Evolutionary conservation across 2,329 filamentous ascomycete genomes (phyloP).

Genomic region (Sclerotinia trifoliorum): DNA sequence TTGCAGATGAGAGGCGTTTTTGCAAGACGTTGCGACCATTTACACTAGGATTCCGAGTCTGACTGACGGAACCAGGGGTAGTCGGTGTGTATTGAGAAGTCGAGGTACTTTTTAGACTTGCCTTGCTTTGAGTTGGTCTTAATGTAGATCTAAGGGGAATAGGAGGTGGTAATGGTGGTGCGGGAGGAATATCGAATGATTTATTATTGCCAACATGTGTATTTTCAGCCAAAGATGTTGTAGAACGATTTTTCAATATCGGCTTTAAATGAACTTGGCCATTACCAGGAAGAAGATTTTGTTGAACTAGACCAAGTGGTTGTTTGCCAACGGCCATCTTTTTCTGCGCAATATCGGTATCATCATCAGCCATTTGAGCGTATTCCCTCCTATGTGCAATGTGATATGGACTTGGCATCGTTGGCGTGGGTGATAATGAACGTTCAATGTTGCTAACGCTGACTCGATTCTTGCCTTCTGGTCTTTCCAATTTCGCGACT

Average conservation of each 20-base stretch:
- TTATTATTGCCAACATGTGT: neutral
- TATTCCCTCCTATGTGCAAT: slow-evolving; percentile 49
- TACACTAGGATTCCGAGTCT: slow-evolving; percentile 21
- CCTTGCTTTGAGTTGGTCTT: slow-evolving; percentile 29
- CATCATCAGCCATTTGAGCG: slow-evolving; percentile 50
- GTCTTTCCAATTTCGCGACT: slow-evolving; percentile 48
- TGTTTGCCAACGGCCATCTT: slow-evolving; percentile 28
- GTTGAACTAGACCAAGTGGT: slow-evolving; percentile 33
- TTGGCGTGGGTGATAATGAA: slow-evolving; percentile 29
- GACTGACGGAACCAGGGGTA: slow-evolving; percentile 22
- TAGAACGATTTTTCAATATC: slow-evolving; percentile 36
- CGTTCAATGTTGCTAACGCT: slow-evolving; percentile 31
- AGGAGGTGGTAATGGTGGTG: slow-evolving; percentile 29
- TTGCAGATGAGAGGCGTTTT: slow-evolving; percentile 30
- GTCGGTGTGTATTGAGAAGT: slow-evolving; percentile 23
- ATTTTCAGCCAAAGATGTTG: slow-evolving; percentile 31
- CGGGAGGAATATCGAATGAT: neutral
- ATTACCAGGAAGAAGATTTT: slow-evolving; percentile 20
- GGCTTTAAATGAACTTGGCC: slow-evolving; percentile 29
- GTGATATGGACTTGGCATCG: slow-evolving; percentile 36
- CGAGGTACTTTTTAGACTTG: slow-evolving; percentile 27
- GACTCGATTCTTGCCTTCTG: slow-evolving; percentile 29
- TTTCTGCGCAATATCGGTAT: slow-evolving; percentile 29
- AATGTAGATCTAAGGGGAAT: slow-evolving; percentile 31
- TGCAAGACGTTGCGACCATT: slow-evolving; percentile 32